Evolutionary conservation across 2,329 filamentous ascomycete species (phyloP).

Genomic region (Beauveria varroae): DNA sequence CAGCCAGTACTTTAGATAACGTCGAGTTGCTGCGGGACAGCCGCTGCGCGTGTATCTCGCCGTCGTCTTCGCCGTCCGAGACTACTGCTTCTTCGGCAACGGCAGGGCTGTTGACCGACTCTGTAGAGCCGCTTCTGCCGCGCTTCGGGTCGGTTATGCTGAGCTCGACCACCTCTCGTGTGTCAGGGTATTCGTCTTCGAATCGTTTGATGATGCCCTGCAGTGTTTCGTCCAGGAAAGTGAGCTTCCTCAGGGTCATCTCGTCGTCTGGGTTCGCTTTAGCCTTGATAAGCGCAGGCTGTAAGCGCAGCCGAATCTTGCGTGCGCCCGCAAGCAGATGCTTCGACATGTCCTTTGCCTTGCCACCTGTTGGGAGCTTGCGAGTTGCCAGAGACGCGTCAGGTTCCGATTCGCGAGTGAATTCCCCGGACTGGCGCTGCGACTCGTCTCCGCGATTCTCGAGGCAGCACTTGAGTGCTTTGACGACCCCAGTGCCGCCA

Average conservation of each 20-base stretch:
- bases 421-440: constrained; percentile 43
- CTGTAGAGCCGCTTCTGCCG: constrained; percentile 1
- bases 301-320: constrained; percentile 76
- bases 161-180: constrained; percentile 38
- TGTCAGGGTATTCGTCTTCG: constrained; percentile 93
- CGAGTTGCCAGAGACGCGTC: constrained; percentile 37
- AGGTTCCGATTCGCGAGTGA: constrained; percentile 44
- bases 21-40: constrained; percentile 46
- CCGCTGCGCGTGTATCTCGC: constrained; percentile 32
- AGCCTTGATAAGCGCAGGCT: constrained; percentile 73
- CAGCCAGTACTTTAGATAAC: constrained; percentile 44
- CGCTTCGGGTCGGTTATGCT: background rate
- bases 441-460: constrained; percentile 67
- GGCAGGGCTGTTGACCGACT: constrained; percentile 9
- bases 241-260: constrained; percentile 70
- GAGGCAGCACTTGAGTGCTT: constrained; percentile 84
- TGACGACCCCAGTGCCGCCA: constrained; percentile 89
- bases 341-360: constrained; percentile 89
- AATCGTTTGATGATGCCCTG: constrained; percentile 90
- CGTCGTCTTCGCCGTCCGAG: constrained; percentile 45
- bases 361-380: constrained; percentile 40
- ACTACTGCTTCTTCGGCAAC: constrained; percentile 29
- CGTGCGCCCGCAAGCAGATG: constrained; percentile 79
- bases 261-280: constrained; percentile 63
- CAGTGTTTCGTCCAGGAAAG: constrained; percentile 83